Conservation (phyloP, 345 rosid genomes). For the Pistacia atlantica region DNA sequence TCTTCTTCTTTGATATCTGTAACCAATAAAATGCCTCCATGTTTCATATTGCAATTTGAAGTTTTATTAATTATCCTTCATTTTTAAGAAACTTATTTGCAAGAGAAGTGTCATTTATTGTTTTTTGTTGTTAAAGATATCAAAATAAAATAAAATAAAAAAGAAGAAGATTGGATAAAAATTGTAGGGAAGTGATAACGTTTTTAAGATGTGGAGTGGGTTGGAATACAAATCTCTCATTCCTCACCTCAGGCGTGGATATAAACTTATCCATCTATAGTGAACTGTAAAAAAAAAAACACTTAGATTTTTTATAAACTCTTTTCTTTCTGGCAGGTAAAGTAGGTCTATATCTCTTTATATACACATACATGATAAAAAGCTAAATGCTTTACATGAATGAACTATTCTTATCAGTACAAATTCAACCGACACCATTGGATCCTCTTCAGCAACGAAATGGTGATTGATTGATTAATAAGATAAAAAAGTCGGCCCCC, state of each 20-base stretch:
- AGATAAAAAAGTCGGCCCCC: no score
- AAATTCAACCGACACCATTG: neutral
- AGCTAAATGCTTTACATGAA: no score
- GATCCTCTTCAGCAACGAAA: no score
- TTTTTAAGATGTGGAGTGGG: slow-evolving; percentile 45
- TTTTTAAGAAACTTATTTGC: slow-evolving; percentile 12
- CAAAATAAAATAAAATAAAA: no score
- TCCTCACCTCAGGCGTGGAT: neutral
- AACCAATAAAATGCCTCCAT: slow-evolving; percentile 6
- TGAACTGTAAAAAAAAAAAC: neutral
- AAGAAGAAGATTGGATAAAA: slow-evolving; percentile 12
- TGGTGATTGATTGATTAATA: no score
- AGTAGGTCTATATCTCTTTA: neutral
- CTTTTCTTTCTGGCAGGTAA: neutral
- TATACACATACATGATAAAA: no score
- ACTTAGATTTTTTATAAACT: neutral
- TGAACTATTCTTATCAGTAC: no score
- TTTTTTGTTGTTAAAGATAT: neutral
- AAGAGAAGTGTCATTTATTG: slow-evolving; percentile 5
- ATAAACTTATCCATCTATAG: neutral
- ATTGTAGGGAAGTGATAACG: slow-evolving; percentile 32
- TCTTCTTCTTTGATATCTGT: neutral
- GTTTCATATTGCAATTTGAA: neutral
- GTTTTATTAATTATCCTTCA: slow-evolving; percentile 14
- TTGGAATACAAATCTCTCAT: slow-evolving; percentile 32